Percentiles rank a stretch among this genome's conserved stretches.
These are phyloP conservation scores for Lupinus albus DNA, from an alignment of 306 rosid species.

Conservation along the genomic window DNA sequence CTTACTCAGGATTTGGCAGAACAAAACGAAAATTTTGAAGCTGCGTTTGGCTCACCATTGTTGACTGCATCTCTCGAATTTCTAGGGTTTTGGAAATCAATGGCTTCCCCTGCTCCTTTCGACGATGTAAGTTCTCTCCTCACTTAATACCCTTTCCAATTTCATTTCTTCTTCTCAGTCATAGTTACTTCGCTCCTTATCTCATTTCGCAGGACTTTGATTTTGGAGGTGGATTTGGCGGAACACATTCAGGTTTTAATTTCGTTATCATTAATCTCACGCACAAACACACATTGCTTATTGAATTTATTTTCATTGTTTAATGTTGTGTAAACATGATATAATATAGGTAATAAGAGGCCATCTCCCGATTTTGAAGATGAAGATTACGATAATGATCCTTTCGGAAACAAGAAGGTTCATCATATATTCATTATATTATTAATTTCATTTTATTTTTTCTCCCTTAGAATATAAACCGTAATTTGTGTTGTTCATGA, in stretches of 20 bases:
- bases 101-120: conserved; percentile 54
- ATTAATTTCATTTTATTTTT: not conserved
- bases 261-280: conserved; percentile 3
- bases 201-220: conserved; percentile 65
- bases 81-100: conserved; percentile 35
- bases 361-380: conserved; percentile 69
- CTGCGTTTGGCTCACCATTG: not conserved
- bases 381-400: conserved; percentile 56
- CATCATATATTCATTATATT: not conserved
- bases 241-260: conserved; percentile 61
- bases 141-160: not conserved
- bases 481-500: conserved; percentile 12
- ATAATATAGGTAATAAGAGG: conserved; percentile 59
- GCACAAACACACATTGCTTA: not conserved
- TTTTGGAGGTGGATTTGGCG: conserved; percentile 73
- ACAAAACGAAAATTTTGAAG: not conserved
- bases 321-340: conserved; percentile 27
- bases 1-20: too few species aligned
- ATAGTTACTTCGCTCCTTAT: conserved; percentile 11
- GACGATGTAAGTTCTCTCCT: conserved; percentile 40
- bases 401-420: conserved; percentile 68
- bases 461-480: not conserved
- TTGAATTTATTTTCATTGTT: conserved; percentile 23
- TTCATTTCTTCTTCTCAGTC: conserved; percentile 9
- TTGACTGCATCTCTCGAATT: not conserved